Conservation (phyloP, 768 basidiomycete species). For the Tylopilus plumbeoviolaceoides region DNA sequence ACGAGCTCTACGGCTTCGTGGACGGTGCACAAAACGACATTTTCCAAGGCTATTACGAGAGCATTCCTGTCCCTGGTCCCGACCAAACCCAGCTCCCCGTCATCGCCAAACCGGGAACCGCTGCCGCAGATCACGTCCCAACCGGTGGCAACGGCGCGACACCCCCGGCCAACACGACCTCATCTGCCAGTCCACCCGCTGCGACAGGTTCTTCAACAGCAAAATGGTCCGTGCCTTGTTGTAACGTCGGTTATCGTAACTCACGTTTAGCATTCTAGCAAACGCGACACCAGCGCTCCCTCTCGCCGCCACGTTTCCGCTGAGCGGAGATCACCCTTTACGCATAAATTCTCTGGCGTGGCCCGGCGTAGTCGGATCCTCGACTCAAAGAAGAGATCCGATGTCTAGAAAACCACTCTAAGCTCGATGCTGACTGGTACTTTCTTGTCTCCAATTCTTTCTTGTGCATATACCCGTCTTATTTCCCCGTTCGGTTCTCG, state of each 20-base stretch:
- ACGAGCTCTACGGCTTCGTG: slow-evolving; percentile 62
- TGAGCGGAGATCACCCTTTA: slow-evolving; percentile 4
- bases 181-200: slow-evolving; percentile 1
- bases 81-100: slow-evolving; percentile 25
- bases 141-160: background rate
- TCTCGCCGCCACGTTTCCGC: slow-evolving; percentile 7
- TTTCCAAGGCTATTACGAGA: slow-evolving; percentile 54
- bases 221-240: slow-evolving; percentile 12
- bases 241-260: background rate
- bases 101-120: background rate
- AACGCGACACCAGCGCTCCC: background rate
- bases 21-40: slow-evolving; percentile 76
- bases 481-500: background rate
- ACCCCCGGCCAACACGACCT: background rate
- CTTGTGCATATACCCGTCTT: background rate
- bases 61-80: slow-evolving; percentile 43
- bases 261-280: background rate
- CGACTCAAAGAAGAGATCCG: background rate
- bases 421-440: background rate
- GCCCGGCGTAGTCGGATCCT: slow-evolving; percentile 12
- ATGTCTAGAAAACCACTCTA: slow-evolving; percentile 16
- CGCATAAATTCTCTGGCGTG: slow-evolving; percentile 3
- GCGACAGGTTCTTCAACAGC: background rate
- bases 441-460: background rate
- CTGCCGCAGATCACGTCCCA: background rate